Conservation (phyloP, 208 protist species). For the Trichomonas gallinae region DNA sequence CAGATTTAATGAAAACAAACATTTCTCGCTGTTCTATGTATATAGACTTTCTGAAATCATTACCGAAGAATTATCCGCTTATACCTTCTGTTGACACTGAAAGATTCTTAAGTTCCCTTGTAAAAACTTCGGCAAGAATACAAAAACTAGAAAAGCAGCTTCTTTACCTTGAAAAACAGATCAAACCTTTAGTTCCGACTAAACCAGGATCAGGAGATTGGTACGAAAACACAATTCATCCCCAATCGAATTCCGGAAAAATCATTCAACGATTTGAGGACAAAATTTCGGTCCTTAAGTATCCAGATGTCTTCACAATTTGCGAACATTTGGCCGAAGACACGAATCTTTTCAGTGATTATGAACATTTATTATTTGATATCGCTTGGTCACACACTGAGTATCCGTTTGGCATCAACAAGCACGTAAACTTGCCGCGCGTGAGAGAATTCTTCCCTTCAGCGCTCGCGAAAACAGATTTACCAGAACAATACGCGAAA, state of each 20-base stretch:
- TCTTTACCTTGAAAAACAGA: background rate
- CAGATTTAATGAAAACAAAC: background rate
- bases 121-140: background rate
- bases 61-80: background rate
- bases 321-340: background rate
- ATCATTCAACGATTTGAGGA: background rate
- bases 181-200: background rate
- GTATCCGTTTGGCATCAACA: background rate
- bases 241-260: background rate
- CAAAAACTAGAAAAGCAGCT: background rate
- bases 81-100: background rate
- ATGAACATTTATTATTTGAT: background rate
- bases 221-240: background rate
- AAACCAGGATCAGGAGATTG: slow-evolving; percentile 3
- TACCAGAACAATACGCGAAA: background rate
- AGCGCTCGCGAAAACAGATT: background rate
- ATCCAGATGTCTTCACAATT: background rate
- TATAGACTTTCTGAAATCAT: background rate
- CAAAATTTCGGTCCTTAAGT: background rate
- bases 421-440: background rate
- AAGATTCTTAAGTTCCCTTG: background rate
- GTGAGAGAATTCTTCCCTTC: background rate
- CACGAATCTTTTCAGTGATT: background rate
- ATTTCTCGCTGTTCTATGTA: background rate
- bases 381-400: background rate